Evolutionary conservation across 1,139 yeast species (phyloP), one percentile per base, ranked within the genome.

Genomic region (Geotrichum aggregatum): DNA sequence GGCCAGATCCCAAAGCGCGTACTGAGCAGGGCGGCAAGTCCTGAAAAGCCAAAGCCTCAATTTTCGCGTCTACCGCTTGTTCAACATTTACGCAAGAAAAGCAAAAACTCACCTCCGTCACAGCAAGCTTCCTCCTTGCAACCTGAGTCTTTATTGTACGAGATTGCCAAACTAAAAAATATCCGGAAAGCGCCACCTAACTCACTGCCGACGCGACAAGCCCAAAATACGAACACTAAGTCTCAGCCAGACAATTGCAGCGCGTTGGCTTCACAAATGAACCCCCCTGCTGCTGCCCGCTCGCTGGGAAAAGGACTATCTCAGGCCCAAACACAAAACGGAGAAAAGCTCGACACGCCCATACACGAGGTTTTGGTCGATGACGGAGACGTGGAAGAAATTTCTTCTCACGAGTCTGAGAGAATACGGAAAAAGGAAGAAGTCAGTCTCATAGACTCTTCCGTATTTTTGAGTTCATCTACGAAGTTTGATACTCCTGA

Each of bases 51-150:
- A 7, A 39, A 40, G 26, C 22, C 38, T 14, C 36, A 40, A 11
- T 7, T 14, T 14, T 33, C 50, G 10, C 34, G 30, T 11, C 3
- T 41, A 8, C 45, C 28, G 11, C 18, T 16, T 8, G 16, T 10
- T 1, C 49, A 46, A 19, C 50, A 50, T n/a, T 47, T 47, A 8
- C 36, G 47, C 8, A 50, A 50, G 36, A 45, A 38, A 35, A 34
- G 43, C 36, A 46, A 35, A 19, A 50, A 41, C 24, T 50, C 53
- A n/a, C 50, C 53, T 6, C 47, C 50, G 11, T n/a, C 24, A 28
- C 41, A 11, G 39, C 28, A 8, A 39, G 38, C 16, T 13, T 44
- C 18, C 43, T 35, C 21, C 14, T 28, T 33, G 10, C 35, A 38
- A 18, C 22, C 33, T 3, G 35, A 38, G 6, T 18, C 39, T 3